Evolutionary conservation across 164 flowering plant genomes (phyloP), one percentile per base, ranked within the genome.

Genomic region (Houttuynia cordata): DNA sequence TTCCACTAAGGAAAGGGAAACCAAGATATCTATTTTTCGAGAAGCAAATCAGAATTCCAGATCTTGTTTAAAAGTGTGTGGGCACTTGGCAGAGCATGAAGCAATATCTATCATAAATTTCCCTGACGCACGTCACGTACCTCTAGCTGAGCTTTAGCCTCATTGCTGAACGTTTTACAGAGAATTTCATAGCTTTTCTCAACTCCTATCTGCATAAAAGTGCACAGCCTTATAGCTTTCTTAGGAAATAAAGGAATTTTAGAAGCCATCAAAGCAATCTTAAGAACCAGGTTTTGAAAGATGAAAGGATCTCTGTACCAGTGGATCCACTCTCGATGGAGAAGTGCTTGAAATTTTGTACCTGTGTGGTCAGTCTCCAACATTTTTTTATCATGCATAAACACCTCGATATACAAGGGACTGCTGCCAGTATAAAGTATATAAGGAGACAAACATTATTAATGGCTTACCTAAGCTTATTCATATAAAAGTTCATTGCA

Each of bases 161-260:
- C 88, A 41, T 64, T 50, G 68, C 74, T 76, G 71, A 89, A 85
- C 70, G 85, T 61, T 75, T 85, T 92, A 68, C 96, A 87, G 51
- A 92, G 96, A 68, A 92, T 89, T 70, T 89, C 98, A 67, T 92
- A 92, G 57, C 70, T 85, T 74, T 70, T 81, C 70, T 76, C 76
- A 57, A 21, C 37, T 65, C 86, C 85, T 39, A 75, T 63, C 95
- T 88, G 87, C 75, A 76, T 47, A 30, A 24, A 67, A 61, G 41
- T 20, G 37, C 37, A 30, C 53, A 53, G 6, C 21, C 20, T 53
- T 24, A 23, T 12, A 45, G 13, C 14, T 17, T 12, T 45, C 1
- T 12, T 17, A 10, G 17, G 17, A 17, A 12, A 45, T 3, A 45
- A 45, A 45, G 2, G 17, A 10, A 45, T 7, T 12, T 12, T 10